Conservation (phyloP, 2,329 filamentous ascomycete genomes). For the Colletotrichum camelliae region DNA sequence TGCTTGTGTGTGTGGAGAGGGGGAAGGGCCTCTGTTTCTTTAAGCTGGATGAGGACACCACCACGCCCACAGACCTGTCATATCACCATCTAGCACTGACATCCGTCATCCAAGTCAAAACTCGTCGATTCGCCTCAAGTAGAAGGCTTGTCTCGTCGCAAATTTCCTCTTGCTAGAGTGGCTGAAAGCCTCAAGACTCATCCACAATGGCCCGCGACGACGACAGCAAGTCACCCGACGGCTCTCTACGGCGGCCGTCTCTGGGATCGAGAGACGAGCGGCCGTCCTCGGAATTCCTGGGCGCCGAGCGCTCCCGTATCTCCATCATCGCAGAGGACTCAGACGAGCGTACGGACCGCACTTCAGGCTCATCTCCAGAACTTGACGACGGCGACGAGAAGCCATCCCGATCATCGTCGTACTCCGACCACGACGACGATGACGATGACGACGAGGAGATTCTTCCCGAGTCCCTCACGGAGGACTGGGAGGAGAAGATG, state of each 20-base stretch:
- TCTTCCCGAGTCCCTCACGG: background rate
- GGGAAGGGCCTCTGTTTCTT: background rate
- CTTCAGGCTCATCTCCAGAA: background rate
- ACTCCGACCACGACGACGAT: background rate
- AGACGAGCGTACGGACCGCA: background rate
- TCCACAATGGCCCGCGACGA: background rate
- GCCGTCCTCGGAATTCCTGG: constrained; percentile 8
- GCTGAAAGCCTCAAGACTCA: background rate
- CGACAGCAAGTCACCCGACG: background rate
- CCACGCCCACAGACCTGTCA: background rate
- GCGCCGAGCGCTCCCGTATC: background rate
- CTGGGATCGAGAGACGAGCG: background rate
- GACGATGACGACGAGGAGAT: background rate
- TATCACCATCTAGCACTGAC: background rate
- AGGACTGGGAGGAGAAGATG: constrained; percentile 1
- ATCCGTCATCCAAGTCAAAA: background rate
- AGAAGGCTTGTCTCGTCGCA: background rate
- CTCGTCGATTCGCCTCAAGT: background rate
- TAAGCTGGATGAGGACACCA: background rate
- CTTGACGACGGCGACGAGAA: background rate
- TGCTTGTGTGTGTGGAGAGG: background rate
- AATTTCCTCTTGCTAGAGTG: background rate
- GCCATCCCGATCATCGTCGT: background rate
- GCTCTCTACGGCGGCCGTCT: background rate
- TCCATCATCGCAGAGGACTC: background rate